phyloP scores from a whole-genome alignment of 129 eudicot genomes.

The Erigeron canadensis region DNA sequence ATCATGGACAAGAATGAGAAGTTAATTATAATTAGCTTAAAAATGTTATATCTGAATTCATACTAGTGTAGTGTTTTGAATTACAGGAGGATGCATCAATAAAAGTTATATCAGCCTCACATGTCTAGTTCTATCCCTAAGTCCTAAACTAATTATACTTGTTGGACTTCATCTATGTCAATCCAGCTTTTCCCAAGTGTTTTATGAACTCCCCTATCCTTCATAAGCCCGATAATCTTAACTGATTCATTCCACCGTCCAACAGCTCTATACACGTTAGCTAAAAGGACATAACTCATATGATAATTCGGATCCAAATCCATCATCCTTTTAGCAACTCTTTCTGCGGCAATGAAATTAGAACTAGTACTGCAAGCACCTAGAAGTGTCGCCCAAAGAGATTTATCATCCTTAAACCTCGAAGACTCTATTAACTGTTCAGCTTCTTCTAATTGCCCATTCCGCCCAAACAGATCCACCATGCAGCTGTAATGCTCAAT shows the following conservation, averaged over 20 bases:
- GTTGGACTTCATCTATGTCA: constrained; percentile 33
- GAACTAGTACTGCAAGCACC: constrained; percentile 68
- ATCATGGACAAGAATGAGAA: too few species aligned
- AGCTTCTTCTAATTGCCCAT: constrained; percentile 69
- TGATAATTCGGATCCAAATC: constrained; percentile 67
- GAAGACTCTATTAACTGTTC: constrained; percentile 52
- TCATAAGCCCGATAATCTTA: constrained; percentile 56
- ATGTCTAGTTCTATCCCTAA: not conserved
- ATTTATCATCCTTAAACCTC: constrained; percentile 39
- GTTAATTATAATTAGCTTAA: too few species aligned
- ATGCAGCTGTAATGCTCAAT: constrained; percentile 64
- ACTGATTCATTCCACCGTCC: constrained; percentile 73
- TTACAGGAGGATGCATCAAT: not conserved
- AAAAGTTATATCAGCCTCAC: not conserved
- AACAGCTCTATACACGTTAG: constrained; percentile 60
- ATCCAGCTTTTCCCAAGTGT: constrained; percentile 87
- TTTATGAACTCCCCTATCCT: constrained; percentile 63
- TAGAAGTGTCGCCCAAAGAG: constrained; percentile 89
- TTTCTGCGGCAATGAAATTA: constrained; percentile 65
- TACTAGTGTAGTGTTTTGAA: not conserved
- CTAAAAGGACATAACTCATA: constrained; percentile 74
- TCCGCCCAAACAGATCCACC: constrained; percentile 78
- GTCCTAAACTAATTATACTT: not conserved
- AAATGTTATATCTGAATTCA: too few species aligned
- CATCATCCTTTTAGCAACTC: constrained; percentile 79